Conservation (phyloP, 805 yeast genomes). For the Hanseniaspora hatyaiensis region DNA sequence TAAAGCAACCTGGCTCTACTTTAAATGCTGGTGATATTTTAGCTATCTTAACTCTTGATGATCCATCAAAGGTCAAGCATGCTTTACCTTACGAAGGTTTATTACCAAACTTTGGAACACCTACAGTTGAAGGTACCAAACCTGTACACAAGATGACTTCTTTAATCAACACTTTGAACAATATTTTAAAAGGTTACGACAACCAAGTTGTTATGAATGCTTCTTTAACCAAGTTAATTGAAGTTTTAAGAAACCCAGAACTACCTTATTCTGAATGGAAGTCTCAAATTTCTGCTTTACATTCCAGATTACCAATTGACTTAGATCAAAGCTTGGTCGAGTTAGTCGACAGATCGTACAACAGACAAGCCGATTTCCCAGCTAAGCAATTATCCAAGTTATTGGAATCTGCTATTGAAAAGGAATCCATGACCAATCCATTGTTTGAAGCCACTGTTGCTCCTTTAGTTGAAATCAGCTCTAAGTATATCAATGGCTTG, state of each 20-base stretch:
- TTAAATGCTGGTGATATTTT: slow-evolving; percentile 92
- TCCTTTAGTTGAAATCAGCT: slow-evolving; percentile 64
- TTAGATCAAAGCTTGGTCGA: slow-evolving; percentile 57
- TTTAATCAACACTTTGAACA: slow-evolving; percentile 48
- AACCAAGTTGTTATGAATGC: slow-evolving; percentile 88
- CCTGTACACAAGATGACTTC: slow-evolving; percentile 63
- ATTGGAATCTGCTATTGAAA: slow-evolving; percentile 48
- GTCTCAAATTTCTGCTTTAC: slow-evolving; percentile 75
- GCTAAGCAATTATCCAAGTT: slow-evolving; percentile 70
- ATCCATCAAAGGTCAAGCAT: slow-evolving; percentile 93
- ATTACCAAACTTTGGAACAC: slow-evolving; percentile 77
- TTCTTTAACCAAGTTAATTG: slow-evolving; percentile 61
- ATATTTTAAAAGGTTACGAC: slow-evolving; percentile 83
- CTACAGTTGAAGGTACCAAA: slow-evolving; percentile 70
- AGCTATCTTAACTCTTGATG: slow-evolving; percentile 88
- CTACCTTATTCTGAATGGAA: slow-evolving; percentile 92
- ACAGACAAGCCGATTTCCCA: slow-evolving; percentile 79
- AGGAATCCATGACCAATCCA: slow-evolving; percentile 40
- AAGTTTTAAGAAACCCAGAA: slow-evolving; percentile 62
- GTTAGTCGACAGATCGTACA: slow-evolving; percentile 52
- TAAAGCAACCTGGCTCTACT: slow-evolving; percentile 98
- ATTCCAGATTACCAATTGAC: slow-evolving; percentile 72
- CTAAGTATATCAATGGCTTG: slow-evolving; percentile 61
- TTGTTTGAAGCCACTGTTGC: slow-evolving; percentile 49
- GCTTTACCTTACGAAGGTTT: slow-evolving; percentile 93